Evolutionary conservation across 2,329 filamentous ascomycete genomes (phyloP), one percentile per base, ranked within the genome.

Genomic region (Trichoderma sp.): DNA sequence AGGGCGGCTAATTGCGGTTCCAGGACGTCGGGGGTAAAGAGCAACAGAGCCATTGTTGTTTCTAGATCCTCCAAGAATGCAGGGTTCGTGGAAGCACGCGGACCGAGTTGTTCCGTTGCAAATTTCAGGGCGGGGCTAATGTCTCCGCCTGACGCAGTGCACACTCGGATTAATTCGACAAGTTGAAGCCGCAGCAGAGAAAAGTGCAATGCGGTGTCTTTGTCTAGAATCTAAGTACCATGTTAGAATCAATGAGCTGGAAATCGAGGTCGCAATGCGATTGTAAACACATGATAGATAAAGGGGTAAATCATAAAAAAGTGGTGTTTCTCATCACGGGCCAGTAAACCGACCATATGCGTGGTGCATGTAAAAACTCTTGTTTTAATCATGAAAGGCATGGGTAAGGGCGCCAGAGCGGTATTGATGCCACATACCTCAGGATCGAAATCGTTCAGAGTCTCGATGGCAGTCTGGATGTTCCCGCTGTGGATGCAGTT

Each of bases 361-460:
- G 95, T 99, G 95, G 95, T 99, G 95, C 95, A 99, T 99, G 94
- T 86, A 97, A 89, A 65, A 67, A 91, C 86, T 86, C 83, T 76
- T 78, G 76, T 85, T 92, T 84, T 97, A 97, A 99, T 99, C 95
- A 95, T 94, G 81, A 42, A 59, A 37, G 32, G 42, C 22, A 27
- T 37, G 37, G 10, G 10, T 5, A 29, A 64, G 50, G 57, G 32
- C 35, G 52, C 76, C 91, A 81, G 94, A 13, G 19, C n/a, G 12
- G 22, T 6, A 17, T 19, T 37, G 10, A 2, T 19, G 45, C 22
- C 53, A 77, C 92, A 81, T 89, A 99, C 95, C 87, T 95, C 89
- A 73, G 93, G 92, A 73, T 97, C 92, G 37, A 96, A 82, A 72
- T 97, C 92, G 76, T 98, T 98, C 74, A 99, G 86, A 63, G 89